phyloP scores from a whole-genome alignment of 441 rosid genomes.

The Croton setiger region DNA sequence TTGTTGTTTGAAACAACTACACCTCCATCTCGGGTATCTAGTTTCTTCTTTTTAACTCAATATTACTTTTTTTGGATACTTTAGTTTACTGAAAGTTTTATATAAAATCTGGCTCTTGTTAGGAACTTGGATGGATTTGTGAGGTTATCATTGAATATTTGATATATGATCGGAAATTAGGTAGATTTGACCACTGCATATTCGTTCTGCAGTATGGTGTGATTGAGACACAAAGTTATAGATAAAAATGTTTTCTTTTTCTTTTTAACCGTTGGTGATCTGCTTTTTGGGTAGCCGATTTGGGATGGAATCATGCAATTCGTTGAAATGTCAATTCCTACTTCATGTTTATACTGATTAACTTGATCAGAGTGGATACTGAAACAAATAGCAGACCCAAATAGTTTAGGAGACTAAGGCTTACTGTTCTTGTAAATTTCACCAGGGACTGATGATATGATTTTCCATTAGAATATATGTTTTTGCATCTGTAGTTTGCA shows the following conservation, averaged over 20 bases:
- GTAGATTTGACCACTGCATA: conserved; percentile 1
- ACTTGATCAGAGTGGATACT: no score
- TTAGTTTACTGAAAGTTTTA: not conserved
- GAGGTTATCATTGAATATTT: not conserved
- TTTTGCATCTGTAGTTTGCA: not conserved
- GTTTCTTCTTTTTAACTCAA: not conserved
- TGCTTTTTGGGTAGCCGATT: not conserved
- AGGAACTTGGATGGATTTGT: not conserved
- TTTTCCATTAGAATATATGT: not conserved
- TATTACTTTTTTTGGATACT: not conserved
- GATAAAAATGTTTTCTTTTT: not conserved
- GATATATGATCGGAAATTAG: not conserved
- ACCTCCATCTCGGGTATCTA: conserved; percentile 68
- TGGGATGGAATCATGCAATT: not conserved
- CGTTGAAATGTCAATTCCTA: no score
- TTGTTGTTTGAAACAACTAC: conserved; percentile 74
- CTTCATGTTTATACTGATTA: no score
- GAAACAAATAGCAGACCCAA: not conserved
- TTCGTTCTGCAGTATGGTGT: not conserved
- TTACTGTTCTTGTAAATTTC: not conserved
- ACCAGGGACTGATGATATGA: not conserved
- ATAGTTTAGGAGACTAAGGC: not conserved
- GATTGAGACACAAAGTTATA: not conserved
- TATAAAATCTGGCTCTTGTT: not conserved
- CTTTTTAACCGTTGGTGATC: not conserved